Conservation (phyloP, 1,139 yeast genomes). For the Blastobotrys proliferans region DNA sequence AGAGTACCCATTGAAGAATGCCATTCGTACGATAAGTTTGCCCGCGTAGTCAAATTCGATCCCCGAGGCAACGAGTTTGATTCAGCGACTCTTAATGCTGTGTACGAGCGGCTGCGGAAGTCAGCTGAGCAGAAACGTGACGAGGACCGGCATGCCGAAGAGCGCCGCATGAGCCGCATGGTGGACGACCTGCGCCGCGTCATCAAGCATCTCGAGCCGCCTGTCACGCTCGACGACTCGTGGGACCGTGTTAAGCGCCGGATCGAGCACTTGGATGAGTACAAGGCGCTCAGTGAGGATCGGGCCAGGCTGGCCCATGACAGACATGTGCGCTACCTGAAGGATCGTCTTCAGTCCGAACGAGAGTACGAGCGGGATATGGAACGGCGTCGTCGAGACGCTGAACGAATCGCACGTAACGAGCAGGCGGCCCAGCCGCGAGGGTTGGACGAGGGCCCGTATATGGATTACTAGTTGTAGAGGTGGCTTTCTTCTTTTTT, state of each 20-base stretch:
- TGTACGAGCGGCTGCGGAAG: conserved; percentile 11
- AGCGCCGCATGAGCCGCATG: conserved; percentile 35
- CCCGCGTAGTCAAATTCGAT: conserved; percentile 19
- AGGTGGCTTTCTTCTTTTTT: not conserved
- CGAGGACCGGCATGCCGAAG: conserved; percentile 35
- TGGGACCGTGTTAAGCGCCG: conserved; percentile 40
- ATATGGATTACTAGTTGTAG: conserved; percentile 25
- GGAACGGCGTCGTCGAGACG: conserved; percentile 19
- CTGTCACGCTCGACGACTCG: conserved; percentile 28
- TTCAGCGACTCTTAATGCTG: conserved; percentile 8
- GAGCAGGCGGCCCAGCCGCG: conserved; percentile 19
- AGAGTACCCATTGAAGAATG: conserved; percentile 21
- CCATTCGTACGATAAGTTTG: conserved; percentile 27
- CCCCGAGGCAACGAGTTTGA: conserved; percentile 17
- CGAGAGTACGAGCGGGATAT: conserved; percentile 23
- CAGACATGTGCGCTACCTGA: conserved; percentile 30
- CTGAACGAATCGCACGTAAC: conserved; percentile 17
- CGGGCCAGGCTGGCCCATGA: conserved; percentile 36
- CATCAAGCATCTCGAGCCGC: conserved; percentile 36
- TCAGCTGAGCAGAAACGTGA: conserved; percentile 20
- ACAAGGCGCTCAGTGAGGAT: conserved; percentile 35
- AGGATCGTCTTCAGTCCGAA: conserved; percentile 24
- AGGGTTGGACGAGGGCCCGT: conserved; percentile 28
- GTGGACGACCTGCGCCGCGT: conserved; percentile 39
- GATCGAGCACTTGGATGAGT: conserved; percentile 36